These are phyloP conservation scores for Talaromyces trachyspermus DNA, from an alignment of 495 filamentous ascomycete species.

Conservation along the genomic window DNA sequence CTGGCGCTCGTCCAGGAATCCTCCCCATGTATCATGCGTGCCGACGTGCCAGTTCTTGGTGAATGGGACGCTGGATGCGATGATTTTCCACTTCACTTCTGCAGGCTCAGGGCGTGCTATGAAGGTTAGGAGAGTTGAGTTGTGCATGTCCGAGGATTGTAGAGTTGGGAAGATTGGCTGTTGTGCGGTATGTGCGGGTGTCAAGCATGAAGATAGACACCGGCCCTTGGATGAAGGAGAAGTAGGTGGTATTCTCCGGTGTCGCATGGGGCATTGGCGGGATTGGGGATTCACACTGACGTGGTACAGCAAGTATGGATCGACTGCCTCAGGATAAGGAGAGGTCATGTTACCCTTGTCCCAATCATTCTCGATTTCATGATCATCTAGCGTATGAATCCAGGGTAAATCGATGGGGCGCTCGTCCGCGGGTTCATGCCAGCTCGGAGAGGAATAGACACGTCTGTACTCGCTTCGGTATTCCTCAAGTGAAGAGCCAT, in stretches of 20 bases:
- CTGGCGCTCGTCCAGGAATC: slow-evolving; percentile 71
- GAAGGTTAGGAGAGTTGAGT: slow-evolving; percentile 67
- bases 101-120: slow-evolving; percentile 58
- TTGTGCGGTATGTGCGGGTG: slow-evolving; percentile 76
- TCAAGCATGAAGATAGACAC: slow-evolving; percentile 93
- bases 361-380: slow-evolving; percentile 95
- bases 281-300: slow-evolving; percentile 72
- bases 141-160: slow-evolving; percentile 82
- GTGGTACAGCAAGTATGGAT: slow-evolving; percentile 85
- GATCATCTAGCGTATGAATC: slow-evolving; percentile 94
- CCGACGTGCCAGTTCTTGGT: slow-evolving; percentile 94
- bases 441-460: slow-evolving; percentile 88
- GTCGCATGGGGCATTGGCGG: slow-evolving; percentile 30
- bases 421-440: slow-evolving; percentile 49
- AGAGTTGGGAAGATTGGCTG: slow-evolving; percentile 54
- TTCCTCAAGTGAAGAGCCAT: slow-evolving; percentile 60
- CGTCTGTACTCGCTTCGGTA: slow-evolving; percentile 90
- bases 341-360: slow-evolving; percentile 59
- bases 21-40: slow-evolving; percentile 83
- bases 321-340: slow-evolving; percentile 66
- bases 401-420: slow-evolving; percentile 63
- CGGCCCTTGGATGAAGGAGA: slow-evolving; percentile 78
- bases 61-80: slow-evolving; percentile 83
- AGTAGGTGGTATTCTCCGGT: slow-evolving; percentile 62
- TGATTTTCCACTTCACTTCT: slow-evolving; percentile 87